Conservation (phyloP, 331 rosid genomes). For the Malus hybrid region DNA sequence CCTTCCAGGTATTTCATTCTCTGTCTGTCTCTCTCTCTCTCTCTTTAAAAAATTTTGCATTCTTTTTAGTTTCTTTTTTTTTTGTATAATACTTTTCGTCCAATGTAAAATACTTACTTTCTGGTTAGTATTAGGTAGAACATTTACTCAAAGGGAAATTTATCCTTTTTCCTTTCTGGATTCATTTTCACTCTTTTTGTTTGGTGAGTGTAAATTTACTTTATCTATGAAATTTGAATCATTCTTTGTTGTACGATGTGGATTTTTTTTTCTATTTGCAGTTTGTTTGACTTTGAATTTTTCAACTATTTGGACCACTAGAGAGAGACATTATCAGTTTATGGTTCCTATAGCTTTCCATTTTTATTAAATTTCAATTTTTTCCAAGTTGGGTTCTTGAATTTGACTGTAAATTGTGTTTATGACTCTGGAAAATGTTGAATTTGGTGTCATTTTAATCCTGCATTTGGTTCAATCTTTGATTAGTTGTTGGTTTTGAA, state of each 20-base stretch:
- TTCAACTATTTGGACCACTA: conserved; percentile 36
- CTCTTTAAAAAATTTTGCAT: not conserved
- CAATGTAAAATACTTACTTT: not conserved
- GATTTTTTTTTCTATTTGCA: conserved; percentile 5
- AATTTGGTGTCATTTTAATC: conserved; percentile 17
- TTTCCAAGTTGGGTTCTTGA: conserved; percentile 18
- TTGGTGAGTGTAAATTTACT: conserved; percentile 6
- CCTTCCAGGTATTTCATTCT: conserved; percentile 46
- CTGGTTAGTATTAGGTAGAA: not conserved
- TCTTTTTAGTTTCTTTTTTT: not conserved
- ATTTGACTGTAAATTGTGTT: conserved; percentile 23
- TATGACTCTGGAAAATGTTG: conserved; percentile 13
- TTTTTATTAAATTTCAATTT: not conserved
- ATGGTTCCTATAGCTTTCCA: not conserved
- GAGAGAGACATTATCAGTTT: not conserved
- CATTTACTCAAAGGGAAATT: conserved; percentile 28
- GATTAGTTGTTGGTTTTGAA: conserved; percentile 22
- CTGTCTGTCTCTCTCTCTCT: conserved; percentile 21
- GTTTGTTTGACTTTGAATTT: conserved; percentile 51
- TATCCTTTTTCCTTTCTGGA: not conserved
- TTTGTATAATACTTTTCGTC: not conserved
- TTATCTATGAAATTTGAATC: conserved; percentile 22
- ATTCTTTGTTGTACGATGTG: conserved; percentile 14
- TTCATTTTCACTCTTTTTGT: not conserved
- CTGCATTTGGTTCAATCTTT: conserved; percentile 22